Percentiles rank a stretch among this genome's conserved stretches.
These are phyloP conservation scores for Calonectria montana DNA, from an alignment of 2,329 filamentous ascomycete species.

Conservation along the genomic window DNA sequence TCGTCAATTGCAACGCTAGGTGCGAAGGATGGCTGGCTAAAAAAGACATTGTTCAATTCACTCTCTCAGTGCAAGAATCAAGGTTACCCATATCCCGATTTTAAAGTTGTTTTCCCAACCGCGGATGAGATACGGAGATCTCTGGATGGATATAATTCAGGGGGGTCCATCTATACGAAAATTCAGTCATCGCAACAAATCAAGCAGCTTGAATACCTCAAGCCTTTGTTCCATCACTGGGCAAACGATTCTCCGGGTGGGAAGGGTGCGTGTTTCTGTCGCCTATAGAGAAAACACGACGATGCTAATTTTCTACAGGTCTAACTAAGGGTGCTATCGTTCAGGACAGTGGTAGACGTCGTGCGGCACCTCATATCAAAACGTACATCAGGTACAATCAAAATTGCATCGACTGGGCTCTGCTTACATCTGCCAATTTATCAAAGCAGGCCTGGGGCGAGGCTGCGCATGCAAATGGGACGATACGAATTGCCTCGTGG, in stretches of 20 bases:
- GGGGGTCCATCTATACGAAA: slow-evolving; percentile 85
- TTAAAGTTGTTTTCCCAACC: slow-evolving; percentile 85
- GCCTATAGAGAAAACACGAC: not conserved
- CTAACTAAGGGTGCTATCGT: slow-evolving; percentile 35
- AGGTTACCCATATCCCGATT: slow-evolving; percentile 53
- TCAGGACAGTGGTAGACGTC: slow-evolving; percentile 68
- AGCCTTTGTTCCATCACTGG: slow-evolving; percentile 81
- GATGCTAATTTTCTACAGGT: slow-evolving; percentile 36
- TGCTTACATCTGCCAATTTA: slow-evolving; percentile 91
- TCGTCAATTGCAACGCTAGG: slow-evolving; percentile 88
- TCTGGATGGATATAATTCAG: slow-evolving; percentile 82
- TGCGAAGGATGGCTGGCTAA: slow-evolving; percentile 77
- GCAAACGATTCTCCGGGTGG: slow-evolving; percentile 65
- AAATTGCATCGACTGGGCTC: slow-evolving; percentile 81
- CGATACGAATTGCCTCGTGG: slow-evolving; percentile 81
- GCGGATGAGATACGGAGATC: slow-evolving; percentile 80
- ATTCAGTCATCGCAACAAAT: slow-evolving; percentile 75
- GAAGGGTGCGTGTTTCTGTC: slow-evolving; percentile 37
- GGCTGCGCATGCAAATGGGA: slow-evolving; percentile 63
- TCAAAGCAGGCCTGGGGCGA: slow-evolving; percentile 92
- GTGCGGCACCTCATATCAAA: slow-evolving; percentile 89
- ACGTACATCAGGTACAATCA: slow-evolving; percentile 79
- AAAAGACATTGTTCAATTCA: slow-evolving; percentile 69
- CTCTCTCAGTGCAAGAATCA: slow-evolving; percentile 50
- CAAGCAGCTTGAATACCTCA: slow-evolving; percentile 80